These are phyloP conservation scores for Clonostachys rosea DNA, from an alignment of 2,329 filamentous ascomycete genomes.

Conservation along the genomic window DNA sequence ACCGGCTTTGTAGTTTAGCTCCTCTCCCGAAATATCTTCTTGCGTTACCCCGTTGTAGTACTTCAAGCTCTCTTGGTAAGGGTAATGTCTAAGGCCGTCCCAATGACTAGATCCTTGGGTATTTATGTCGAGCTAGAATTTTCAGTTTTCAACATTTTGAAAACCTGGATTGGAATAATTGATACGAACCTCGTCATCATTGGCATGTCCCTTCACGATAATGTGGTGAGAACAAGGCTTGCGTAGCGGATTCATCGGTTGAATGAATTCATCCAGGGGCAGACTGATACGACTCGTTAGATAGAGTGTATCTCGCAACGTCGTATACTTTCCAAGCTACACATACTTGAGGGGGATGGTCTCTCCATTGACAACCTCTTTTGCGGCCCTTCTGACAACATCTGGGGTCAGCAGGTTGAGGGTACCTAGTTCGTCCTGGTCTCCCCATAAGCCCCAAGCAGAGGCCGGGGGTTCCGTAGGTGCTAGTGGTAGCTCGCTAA, in stretches of 20 bases:
- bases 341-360: not conserved
- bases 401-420: slow-evolving; percentile 2
- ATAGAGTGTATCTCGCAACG: no score
- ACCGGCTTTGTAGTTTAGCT: not conserved
- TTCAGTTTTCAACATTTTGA: no score
- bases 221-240: slow-evolving; percentile 10
- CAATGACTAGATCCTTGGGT: slow-evolving; percentile 7
- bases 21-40: slow-evolving; percentile 1
- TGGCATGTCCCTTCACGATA: slow-evolving; percentile 10
- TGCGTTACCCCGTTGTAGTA: slow-evolving; percentile 7
- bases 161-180: no score
- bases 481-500: not conserved
- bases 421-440: slow-evolving; percentile 3
- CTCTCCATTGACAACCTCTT: not conserved
- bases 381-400: not conserved
- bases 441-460: slow-evolving; percentile 4
- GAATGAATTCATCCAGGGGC: slow-evolving; percentile 2
- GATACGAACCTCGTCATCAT: slow-evolving; percentile 10
- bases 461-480: slow-evolving; percentile 1
- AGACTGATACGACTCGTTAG: not conserved
- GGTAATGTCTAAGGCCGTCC: slow-evolving; percentile 5
- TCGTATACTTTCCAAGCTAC: no score
- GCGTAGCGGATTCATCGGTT: slow-evolving; percentile 6
- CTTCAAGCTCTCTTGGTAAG: slow-evolving; percentile 4
- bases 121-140: slow-evolving; percentile 3